phyloP scores from a whole-genome alignment of 2,329 filamentous ascomycete genomes.

The Xylariaceae sp. region DNA sequence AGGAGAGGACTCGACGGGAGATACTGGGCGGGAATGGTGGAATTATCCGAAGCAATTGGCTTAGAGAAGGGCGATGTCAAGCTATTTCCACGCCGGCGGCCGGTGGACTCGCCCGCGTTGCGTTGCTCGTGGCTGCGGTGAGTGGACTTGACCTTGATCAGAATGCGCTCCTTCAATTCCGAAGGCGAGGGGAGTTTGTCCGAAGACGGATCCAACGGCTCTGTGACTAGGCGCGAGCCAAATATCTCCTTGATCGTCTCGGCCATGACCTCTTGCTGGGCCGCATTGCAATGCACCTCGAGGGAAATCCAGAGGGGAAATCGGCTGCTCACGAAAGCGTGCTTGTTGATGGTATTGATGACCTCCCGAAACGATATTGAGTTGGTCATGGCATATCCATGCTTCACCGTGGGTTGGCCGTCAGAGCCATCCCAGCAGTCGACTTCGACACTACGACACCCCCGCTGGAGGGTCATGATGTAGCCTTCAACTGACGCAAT shows the following conservation, averaged over 20 bases:
- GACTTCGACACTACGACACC: constrained; percentile 92
- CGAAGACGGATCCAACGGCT: constrained; percentile 62
- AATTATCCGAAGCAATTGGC: constrained; percentile 52
- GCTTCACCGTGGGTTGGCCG: constrained; percentile 80
- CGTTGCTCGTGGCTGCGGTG: constrained; percentile 43
- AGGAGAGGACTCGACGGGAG: constrained; percentile 48
- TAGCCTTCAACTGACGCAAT: constrained; percentile 93
- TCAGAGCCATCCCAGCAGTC: constrained; percentile 96
- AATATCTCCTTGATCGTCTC: constrained; percentile 82
- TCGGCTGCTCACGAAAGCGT: constrained; percentile 79
- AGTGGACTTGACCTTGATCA: constrained; percentile 92
- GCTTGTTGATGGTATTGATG: constrained; percentile 87
- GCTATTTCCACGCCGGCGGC: constrained; percentile 57
- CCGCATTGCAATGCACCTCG: constrained; percentile 82
- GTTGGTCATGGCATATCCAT: constrained; percentile 82
- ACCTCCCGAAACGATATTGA: constrained; percentile 86
- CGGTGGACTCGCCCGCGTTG: constrained; percentile 34
- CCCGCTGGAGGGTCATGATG: constrained; percentile 77
- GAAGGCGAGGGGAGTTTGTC: constrained; percentile 75
- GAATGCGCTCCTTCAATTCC: constrained; percentile 71
- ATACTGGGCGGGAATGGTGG: constrained; percentile 41
- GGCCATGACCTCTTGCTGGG: constrained; percentile 83
- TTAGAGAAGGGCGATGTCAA: constrained; percentile 70
- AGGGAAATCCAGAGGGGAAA: constrained; percentile 92
- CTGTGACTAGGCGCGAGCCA: constrained; percentile 67